A percentile compares a stretch with the other conserved stretches of the same genome.
Conservation (phyloP, 2,329 filamentous ascomycete genomes). For the Aspergillus carbonarius region DNA sequence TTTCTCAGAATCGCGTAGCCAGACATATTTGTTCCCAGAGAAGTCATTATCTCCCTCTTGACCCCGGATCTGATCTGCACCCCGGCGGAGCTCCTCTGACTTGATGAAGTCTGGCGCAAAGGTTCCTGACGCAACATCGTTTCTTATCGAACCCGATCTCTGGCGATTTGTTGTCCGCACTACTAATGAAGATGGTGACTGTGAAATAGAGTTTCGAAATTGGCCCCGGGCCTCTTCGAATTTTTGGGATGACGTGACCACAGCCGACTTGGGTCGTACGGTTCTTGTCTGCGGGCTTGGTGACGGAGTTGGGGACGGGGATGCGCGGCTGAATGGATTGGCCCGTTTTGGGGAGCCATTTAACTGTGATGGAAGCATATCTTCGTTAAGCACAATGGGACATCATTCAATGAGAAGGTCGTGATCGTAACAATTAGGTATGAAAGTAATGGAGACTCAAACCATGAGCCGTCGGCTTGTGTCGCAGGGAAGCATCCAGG, state of each 20-base stretch:
- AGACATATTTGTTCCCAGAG: conserved; percentile 96
- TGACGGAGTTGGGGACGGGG: conserved; percentile 61
- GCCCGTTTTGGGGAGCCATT: conserved; percentile 71
- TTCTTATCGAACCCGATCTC: conserved; percentile 64
- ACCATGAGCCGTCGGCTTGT: conserved; percentile 11
- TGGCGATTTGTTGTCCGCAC: conserved; percentile 42
- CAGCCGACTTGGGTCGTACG: conserved; percentile 69
- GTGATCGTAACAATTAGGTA: conserved; percentile 18
- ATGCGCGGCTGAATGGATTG: conserved; percentile 71
- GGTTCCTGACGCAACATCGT: conserved; percentile 68
- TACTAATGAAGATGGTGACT: conserved; percentile 50
- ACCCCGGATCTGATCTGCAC: conserved; percentile 59
- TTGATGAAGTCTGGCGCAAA: conserved; percentile 98
- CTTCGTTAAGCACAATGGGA: conserved; percentile 23
- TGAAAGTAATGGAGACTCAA: conserved; percentile 7
- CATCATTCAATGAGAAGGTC: conserved; percentile 27
- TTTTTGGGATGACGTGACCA: conserved; percentile 62
- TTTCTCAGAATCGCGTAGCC: conserved; percentile 81
- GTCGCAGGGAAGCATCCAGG: conserved; percentile 12
- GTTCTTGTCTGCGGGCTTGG: conserved; percentile 50
- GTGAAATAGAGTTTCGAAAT: conserved; percentile 64
- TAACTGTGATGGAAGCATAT: conserved; percentile 57
- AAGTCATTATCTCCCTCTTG: conserved; percentile 99
- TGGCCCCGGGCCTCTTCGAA: conserved; percentile 54
- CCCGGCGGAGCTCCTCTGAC: conserved; percentile 69